Percentiles rank a stretch among this genome's conserved stretches.
Conservation (phyloP, 441 rosid genomes). For the Corymbia calophylla region DNA sequence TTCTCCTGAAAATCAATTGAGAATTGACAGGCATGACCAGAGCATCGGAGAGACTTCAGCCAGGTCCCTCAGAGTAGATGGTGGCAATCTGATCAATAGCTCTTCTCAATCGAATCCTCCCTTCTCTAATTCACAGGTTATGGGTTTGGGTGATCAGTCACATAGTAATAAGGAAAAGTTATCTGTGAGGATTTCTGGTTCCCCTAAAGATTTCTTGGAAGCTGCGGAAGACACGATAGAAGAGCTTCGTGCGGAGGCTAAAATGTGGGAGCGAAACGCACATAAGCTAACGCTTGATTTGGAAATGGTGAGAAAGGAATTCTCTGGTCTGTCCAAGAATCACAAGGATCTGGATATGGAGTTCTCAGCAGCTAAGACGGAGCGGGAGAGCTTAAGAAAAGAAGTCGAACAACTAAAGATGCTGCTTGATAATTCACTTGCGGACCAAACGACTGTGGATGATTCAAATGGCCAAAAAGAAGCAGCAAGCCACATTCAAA, state of each 20-base stretch:
- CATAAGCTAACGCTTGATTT: slow-evolving; percentile 38
- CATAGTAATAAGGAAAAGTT: slow-evolving; percentile 17
- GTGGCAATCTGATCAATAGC: not conserved
- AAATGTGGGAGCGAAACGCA: slow-evolving; percentile 54
- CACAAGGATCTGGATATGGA: slow-evolving; percentile 28
- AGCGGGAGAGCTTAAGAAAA: slow-evolving; percentile 35
- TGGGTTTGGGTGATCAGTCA: slow-evolving; percentile 16
- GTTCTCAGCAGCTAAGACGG: slow-evolving; percentile 35
- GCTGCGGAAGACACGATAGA: slow-evolving; percentile 51
- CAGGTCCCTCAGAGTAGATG: slow-evolving; percentile 11
- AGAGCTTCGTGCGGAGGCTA: slow-evolving; percentile 38
- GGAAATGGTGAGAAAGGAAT: slow-evolving; percentile 37
- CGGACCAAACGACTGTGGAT: slow-evolving; percentile 13
- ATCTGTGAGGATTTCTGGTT: slow-evolving; percentile 16
- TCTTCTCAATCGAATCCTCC: slow-evolving; percentile 23
- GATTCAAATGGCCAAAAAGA: slow-evolving; percentile 18
- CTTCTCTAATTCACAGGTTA: slow-evolving; percentile 14
- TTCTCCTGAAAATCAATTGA: not conserved
- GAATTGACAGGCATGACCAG: slow-evolving; percentile 1
- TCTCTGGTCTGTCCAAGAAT: slow-evolving; percentile 34
- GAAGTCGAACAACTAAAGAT: slow-evolving; percentile 41
- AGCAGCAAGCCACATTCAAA: slow-evolving; percentile 4
- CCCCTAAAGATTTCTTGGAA: slow-evolving; percentile 38
- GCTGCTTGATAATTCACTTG: slow-evolving; percentile 19
- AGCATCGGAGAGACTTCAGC: slow-evolving; percentile 15